phyloP scores from a whole-genome alignment of 768 basidiomycete species.

The Suillus ampliporus region DNA sequence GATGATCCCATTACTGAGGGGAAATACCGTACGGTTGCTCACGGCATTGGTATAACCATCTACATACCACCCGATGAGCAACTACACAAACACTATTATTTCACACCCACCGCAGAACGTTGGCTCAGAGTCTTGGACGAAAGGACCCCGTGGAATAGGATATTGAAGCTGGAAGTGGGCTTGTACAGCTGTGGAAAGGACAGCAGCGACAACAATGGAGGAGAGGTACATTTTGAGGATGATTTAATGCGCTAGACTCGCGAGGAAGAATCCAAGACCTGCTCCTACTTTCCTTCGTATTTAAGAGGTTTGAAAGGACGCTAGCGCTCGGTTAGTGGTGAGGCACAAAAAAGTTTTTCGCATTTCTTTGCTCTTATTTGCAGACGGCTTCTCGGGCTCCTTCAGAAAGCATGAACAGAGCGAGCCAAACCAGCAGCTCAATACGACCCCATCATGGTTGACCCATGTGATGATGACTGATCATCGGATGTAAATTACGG shows the following conservation, averaged over 20 bases:
- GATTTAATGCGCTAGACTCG: not conserved
- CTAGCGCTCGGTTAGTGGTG: too few relatives aligned
- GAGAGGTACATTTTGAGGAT: slow-evolving; percentile 39
- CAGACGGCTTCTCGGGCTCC: not conserved
- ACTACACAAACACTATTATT: not conserved
- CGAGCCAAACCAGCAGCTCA: not conserved
- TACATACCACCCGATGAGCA: slow-evolving; percentile 30
- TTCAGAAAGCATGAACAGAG: not conserved
- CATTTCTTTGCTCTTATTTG: slow-evolving; percentile 28
- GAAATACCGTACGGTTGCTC: slow-evolving; percentile 70
- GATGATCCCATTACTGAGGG: slow-evolving; percentile 66
- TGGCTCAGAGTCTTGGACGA: slow-evolving; percentile 62
- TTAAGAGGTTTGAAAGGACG: not conserved
- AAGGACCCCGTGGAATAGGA: slow-evolving; percentile 73
- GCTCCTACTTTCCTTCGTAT: not conserved
- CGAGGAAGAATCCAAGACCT: not conserved
- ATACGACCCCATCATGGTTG: too few relatives aligned
- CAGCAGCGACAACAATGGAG: slow-evolving; percentile 41
- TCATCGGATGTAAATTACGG: not conserved
- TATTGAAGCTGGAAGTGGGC: slow-evolving; percentile 87
- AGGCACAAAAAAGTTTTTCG: slow-evolving; percentile 25
- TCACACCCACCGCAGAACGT: slow-evolving; percentile 66
- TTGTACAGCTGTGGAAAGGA: slow-evolving; percentile 48
- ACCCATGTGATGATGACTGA: not conserved
- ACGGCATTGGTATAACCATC: slow-evolving; percentile 65